A percentile compares a stretch with the other conserved stretches of the same genome.
Evolutionary conservation across 768 basidiomycete species (phyloP).

Genomic region (Psilocybe cyanescens): DNA sequence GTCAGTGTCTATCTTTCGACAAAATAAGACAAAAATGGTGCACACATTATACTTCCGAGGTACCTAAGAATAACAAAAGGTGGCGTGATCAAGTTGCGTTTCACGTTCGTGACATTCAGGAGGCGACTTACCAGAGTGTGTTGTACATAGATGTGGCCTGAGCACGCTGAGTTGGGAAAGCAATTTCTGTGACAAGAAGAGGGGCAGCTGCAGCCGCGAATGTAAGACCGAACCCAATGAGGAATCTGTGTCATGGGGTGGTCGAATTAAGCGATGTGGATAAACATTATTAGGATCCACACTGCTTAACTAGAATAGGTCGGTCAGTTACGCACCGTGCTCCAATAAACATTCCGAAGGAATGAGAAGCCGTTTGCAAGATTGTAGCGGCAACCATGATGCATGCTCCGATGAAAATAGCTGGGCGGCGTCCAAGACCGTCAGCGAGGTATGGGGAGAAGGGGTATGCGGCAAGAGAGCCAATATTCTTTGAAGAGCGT

Average conservation of each 20-base stretch:
- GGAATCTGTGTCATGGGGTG: constrained; percentile 39
- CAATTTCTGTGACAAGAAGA: constrained; percentile 72
- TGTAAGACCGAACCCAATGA: constrained; percentile 68
- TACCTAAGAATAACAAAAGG: constrained; percentile 36
- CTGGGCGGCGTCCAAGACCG: constrained; percentile 58
- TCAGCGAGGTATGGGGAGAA: constrained; percentile 68
- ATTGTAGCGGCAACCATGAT: constrained; percentile 64
- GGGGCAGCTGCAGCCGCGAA: constrained; percentile 76
- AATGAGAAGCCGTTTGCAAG: constrained; percentile 61
- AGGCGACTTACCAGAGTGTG: constrained; percentile 56
- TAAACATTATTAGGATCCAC: not conserved
- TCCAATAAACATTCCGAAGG: constrained; percentile 69
- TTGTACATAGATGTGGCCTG: constrained; percentile 73
- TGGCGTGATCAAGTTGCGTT: constrained; percentile 9
- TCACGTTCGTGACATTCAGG: not conserved
- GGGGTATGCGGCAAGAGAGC: constrained; percentile 59
- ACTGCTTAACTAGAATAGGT: not conserved
- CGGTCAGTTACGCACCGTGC: constrained; percentile 46
- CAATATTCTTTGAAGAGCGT: constrained; percentile 51
- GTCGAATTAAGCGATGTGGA: not conserved
- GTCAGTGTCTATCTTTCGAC: not conserved
- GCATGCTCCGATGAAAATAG: constrained; percentile 61
- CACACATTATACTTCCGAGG: constrained; percentile 68
- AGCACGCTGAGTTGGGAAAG: constrained; percentile 75
- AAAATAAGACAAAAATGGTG: constrained; percentile 9